These are phyloP conservation scores for Castanea sativa DNA, from an alignment of 306 rosid species.

Conservation along the genomic window DNA sequence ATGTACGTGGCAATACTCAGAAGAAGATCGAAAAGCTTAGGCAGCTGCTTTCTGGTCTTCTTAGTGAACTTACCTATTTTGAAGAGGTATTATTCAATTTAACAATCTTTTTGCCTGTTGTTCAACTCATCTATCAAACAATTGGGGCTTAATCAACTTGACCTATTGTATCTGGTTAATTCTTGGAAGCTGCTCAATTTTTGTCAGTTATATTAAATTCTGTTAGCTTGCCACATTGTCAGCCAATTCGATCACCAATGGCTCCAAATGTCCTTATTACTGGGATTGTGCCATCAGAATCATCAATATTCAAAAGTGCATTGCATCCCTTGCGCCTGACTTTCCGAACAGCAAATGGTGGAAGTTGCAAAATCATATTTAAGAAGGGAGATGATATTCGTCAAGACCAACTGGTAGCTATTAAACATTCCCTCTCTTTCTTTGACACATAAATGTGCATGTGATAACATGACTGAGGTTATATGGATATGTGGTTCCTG, in stretches of 20 bases:
- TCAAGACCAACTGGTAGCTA: conserved; percentile 88
- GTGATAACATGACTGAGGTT: conserved; percentile 16
- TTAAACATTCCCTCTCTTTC: conserved; percentile 30
- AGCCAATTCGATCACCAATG: conserved; percentile 95
- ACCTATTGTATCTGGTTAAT: conserved; percentile 12
- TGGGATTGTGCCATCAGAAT: conserved; percentile 88
- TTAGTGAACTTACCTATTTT: conserved; percentile 90
- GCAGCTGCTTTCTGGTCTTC: conserved; percentile 92
- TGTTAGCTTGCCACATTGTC: conserved; percentile 30
- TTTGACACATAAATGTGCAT: not conserved
- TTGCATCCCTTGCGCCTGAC: conserved; percentile 93
- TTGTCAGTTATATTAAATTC: not conserved
- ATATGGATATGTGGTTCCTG: conserved; percentile 27
- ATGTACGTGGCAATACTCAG: conserved; percentile 92
- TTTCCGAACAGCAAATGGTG: conserved; percentile 78
- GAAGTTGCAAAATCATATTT: conserved; percentile 73
- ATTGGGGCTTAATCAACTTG: not conserved
- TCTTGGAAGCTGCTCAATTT: conserved; percentile 15
- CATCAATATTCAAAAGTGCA: conserved; percentile 95
- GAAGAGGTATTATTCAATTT: conserved; percentile 72
- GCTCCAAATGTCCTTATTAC: conserved; percentile 79
- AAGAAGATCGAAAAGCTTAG: conserved; percentile 97
- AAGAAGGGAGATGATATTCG: conserved; percentile 98
- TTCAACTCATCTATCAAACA: conserved; percentile 6
- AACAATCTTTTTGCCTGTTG: conserved; percentile 5